Evolutionary conservation across 352 stramenopile species (phyloP).

Genomic region (Pythium sukuiense): DNA sequence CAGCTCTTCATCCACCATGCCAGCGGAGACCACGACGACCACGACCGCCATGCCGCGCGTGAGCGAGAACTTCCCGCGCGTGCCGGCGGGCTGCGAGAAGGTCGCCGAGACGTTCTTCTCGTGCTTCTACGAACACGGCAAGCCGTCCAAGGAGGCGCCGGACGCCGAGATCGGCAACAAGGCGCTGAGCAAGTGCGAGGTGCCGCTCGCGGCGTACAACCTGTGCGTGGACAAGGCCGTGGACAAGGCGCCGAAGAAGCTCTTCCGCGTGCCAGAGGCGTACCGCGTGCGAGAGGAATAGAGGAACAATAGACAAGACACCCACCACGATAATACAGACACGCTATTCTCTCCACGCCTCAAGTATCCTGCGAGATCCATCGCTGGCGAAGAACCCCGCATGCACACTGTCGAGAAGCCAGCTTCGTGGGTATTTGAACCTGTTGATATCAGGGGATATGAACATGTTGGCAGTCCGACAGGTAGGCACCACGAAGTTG

Average conservation of each 20-base stretch:
- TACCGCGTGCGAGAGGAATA: constrained; percentile 68
- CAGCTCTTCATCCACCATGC: background rate
- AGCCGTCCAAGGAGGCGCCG: constrained; percentile 51
- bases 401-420: no score
- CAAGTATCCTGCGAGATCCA: background rate
- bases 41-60: constrained; percentile 45
- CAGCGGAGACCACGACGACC: constrained; percentile 11
- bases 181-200: constrained; percentile 56
- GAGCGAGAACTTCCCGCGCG: constrained; percentile 76
- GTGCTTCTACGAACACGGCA: constrained; percentile 84
- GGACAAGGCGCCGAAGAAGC: constrained; percentile 59
- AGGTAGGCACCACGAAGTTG: background rate
- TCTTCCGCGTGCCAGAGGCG: constrained; percentile 80
- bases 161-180: constrained; percentile 69
- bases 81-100: constrained; percentile 69
- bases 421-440: no score
- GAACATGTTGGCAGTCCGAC: background rate
- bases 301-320: background rate
- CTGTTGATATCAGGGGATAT: no score
- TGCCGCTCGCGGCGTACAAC: constrained; percentile 68
- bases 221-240: constrained; percentile 62
- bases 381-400: background rate
- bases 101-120: constrained; percentile 72
- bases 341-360: background rate
- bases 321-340: background rate